Evolutionary conservation across 768 basidiomycete species (phyloP), one percentile per base, ranked within the genome.

Genomic region (Rubroboletus satanas): DNA sequence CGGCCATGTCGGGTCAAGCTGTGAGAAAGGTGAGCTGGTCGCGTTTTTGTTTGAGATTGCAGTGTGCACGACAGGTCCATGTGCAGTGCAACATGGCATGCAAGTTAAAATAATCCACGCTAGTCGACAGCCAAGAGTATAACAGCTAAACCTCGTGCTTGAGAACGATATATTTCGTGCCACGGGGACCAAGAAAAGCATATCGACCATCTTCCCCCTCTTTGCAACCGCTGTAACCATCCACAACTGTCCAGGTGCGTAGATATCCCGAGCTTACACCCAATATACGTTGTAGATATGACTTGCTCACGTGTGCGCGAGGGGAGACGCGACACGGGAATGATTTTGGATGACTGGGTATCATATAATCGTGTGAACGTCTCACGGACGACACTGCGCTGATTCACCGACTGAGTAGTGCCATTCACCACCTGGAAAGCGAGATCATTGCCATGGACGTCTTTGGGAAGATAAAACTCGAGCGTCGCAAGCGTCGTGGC

Each of bases 401-500:
- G 21, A 11, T 21, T 23, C 36, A 8, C 54, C 43, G 31, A 55
- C 62, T 18, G 58, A 23, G 50, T 55, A n/a, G 51, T 0, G 3
- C 62, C 58, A 23, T 23, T 52, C 14, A 60, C 5, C 7, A 49
- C 35, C 5, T 51, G 18, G 26, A 53, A 38, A 2, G 11, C 4
- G 1, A 36, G 14, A 14, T 54, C 44, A 0, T 59, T 51, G 1
- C 45, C 53, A 12, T 51, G n/a, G 3, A 23, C 2, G 26, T 57
- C 55, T 38, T 35, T 37, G 35, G n/a, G 32, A 23, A n/a, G 29
- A 21, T 15, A 17, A 23, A 62, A 58, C 1, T 52, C 53, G 29
- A 63, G 21, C 2, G 47, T 60, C 5, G 62, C 52, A 11, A 60
- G 62, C 55, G 63, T 63, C 14, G 48, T 56, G 31, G 33, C 18